phyloP scores from a whole-genome alignment of 352 stramenopile genomes.

The Globisporangium orthogonon region DNA sequence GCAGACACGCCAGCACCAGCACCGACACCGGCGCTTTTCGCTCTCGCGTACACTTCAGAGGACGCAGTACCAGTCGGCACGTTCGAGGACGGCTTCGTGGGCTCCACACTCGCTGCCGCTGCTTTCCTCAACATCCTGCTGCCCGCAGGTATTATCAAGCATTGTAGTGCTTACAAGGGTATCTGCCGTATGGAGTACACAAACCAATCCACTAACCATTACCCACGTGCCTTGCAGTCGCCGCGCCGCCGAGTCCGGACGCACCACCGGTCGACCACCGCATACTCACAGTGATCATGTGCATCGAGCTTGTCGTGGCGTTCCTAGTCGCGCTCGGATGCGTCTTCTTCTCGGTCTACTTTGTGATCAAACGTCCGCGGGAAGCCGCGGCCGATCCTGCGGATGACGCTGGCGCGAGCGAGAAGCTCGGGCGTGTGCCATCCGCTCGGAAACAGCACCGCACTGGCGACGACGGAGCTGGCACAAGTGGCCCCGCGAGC shows the following conservation, averaged over 20 bases:
- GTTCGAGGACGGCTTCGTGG: slow-evolving; percentile 49
- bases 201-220: not conserved
- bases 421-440: slow-evolving; percentile 3
- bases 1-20: not conserved
- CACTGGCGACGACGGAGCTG: not conserved
- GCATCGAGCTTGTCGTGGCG: slow-evolving; percentile 75
- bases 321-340: slow-evolving; percentile 77
- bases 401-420: not conserved
- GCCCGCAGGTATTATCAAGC: slow-evolving; percentile 34
- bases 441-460: slow-evolving; percentile 9
- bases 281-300: slow-evolving; percentile 85
- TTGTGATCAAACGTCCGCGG: slow-evolving; percentile 76
- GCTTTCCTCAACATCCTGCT: slow-evolving; percentile 71
- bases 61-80: slow-evolving; percentile 22
- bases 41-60: slow-evolving; percentile 40
- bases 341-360: slow-evolving; percentile 85
- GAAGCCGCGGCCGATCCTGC: slow-evolving; percentile 11
- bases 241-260: slow-evolving; percentile 58
- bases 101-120: slow-evolving; percentile 54
- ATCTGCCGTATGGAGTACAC: not conserved
- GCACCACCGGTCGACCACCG: slow-evolving; percentile 73
- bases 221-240: slow-evolving; percentile 21
- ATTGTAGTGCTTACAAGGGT: not conserved
- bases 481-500: not conserved
- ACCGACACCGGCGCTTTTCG: slow-evolving; percentile 11